Base-by-base conservation (phyloP, 73 alveolate genomes). In the Tetrahymena thermophila region DNA sequence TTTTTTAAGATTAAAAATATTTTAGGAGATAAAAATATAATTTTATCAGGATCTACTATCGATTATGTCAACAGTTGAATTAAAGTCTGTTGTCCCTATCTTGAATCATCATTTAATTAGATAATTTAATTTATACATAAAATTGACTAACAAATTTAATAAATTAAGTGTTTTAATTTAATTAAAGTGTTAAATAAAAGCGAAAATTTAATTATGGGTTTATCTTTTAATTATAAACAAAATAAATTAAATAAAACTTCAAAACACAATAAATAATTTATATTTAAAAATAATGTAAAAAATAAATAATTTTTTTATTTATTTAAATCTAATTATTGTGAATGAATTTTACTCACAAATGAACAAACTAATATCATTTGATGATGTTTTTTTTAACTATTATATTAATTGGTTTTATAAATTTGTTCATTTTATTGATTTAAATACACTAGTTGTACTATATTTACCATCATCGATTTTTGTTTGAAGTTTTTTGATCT, bases 41-140 rank as follows among this genome's bases (percentile, higher is more conserved):
- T 71, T 71, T n/a, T 7, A 25, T 71, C 89, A 71, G 89, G 37
- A 71, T 71, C 89, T 71, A 71, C 89, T 71, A 71, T 71, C 89
- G 13, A 25, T 71, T 9, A 4, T 71, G 89, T 71, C 89, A 71
- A 71, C 89, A 71, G 89, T 71, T 71, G 37, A 71, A 71, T 71
- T 71, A 71, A 71, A 71, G 89, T 71, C 89, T 71, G 89, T 71
- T 71, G 89, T 71, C 89, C 89, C 89, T 71, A 71, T 71, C 89
- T 71, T 4, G 37, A 16, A 71, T 71, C 37, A n/a, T 28, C 37
- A n/a, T 28, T 71, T 71, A 71, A 23, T 71, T 31, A 23, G 9
- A 28, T 71, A 31, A 71, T 71, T 28, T 71, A 28, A 40, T 71
- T 28, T 71, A 71, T 19, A 71, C 89, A 71, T 71, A 71, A 71